These are phyloP conservation scores for Fusarium liriodendri DNA, from an alignment of 2,329 filamentous ascomycete genomes.

Conservation along the genomic window DNA sequence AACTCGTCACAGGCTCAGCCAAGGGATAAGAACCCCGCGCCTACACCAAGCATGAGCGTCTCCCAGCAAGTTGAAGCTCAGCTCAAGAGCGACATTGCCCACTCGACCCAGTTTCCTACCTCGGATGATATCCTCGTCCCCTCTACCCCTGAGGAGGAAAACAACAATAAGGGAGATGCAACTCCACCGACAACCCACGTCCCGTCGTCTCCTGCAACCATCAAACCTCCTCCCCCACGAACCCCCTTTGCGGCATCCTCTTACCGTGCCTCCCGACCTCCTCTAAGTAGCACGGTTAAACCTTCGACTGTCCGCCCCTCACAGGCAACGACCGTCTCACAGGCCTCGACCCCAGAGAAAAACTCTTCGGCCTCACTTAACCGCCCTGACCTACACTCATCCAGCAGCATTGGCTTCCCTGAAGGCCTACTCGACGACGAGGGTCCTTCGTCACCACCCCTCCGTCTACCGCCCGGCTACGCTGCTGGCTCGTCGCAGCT, in stretches of 20 bases:
- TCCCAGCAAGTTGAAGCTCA: constrained; percentile 66
- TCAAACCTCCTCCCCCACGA: constrained; percentile 32
- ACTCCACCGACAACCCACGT: constrained; percentile 28
- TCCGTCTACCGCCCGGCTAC: constrained; percentile 20
- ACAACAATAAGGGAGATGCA: constrained; percentile 6
- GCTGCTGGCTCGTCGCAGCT: constrained; percentile 56
- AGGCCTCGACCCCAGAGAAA: constrained; percentile 48
- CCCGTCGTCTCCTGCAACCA: constrained; percentile 19
- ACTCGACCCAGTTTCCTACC: constrained; percentile 50
- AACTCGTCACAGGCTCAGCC: constrained; percentile 32
- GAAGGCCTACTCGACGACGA: constrained; percentile 36
- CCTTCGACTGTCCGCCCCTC: constrained; percentile 41
- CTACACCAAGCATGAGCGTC: constrained; percentile 50
- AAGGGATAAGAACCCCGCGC: constrained; percentile 22
- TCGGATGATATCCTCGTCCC: constrained; percentile 49
- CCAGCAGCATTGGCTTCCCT: constrained; percentile 42
- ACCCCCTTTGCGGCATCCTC: constrained; percentile 24
- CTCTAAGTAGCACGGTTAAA: constrained; percentile 20
- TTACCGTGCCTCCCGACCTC: constrained; percentile 32
- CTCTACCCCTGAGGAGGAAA: constrained; percentile 46
- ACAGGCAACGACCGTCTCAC: constrained; percentile 53
- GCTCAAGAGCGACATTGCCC: constrained; percentile 58
- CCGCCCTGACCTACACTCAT: constrained; percentile 31
- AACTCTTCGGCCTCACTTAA: constrained; percentile 15
- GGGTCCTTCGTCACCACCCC: constrained; percentile 20